Evolutionary conservation across 345 rosid genomes (phyloP).

Genomic region (Eucalyptus shirleyi): DNA sequence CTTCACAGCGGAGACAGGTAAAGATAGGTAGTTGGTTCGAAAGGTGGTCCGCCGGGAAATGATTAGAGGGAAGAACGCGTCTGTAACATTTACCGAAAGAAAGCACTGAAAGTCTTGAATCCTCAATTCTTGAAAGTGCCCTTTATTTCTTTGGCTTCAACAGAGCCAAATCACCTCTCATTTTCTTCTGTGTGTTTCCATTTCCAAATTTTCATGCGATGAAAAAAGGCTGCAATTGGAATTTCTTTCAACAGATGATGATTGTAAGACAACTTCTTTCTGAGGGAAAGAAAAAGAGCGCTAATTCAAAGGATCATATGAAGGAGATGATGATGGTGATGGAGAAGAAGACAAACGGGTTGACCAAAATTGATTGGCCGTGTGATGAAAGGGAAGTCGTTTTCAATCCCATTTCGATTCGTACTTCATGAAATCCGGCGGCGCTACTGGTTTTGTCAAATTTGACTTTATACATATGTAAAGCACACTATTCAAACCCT

Average conservation of each 20-base stretch:
- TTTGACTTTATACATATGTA: not conserved
- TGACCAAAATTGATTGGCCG: not conserved
- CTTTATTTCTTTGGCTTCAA: not conserved
- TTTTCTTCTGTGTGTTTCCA: not conserved
- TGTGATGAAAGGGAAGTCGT: not conserved
- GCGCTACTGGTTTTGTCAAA: not conserved
- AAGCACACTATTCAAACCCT: not conserved
- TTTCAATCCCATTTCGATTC: not conserved
- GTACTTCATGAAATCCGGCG: not conserved
- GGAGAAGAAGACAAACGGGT: not conserved
- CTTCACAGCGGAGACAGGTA: not conserved
- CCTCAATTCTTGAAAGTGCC: not conserved
- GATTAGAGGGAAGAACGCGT: not conserved
- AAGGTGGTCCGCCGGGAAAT: not conserved
- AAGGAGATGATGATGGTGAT: not conserved
- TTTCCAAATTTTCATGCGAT: not conserved
- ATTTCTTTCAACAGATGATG: not conserved
- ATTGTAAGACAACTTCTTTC: not conserved
- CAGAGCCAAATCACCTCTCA: not conserved
- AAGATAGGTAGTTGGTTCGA: not conserved
- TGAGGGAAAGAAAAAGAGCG: not conserved
- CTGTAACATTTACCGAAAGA: not conserved
- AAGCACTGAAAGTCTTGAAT: not conserved
- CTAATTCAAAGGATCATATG: not conserved
- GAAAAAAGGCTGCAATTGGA: not conserved